Evolutionary conservation across 345 rosid genomes (phyloP).

Genomic region (Syzygium oleosum): DNA sequence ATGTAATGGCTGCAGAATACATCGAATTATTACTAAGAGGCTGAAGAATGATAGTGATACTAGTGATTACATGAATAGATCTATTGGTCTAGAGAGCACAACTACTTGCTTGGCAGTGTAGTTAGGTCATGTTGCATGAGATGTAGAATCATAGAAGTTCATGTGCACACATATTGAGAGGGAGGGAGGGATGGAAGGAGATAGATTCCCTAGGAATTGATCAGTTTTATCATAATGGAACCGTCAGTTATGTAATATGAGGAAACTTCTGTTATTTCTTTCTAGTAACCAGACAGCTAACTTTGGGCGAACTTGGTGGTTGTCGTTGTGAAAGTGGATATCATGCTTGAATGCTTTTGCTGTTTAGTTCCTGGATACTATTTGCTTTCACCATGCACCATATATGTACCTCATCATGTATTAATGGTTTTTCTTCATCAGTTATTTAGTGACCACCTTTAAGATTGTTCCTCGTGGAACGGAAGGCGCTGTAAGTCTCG

Average conservation of each 20-base stretch:
- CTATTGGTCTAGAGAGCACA: not conserved
- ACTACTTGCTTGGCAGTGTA: not conserved
- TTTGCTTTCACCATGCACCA: not conserved
- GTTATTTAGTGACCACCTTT: constrained; percentile 80
- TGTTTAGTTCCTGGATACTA: not conserved
- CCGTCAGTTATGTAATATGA: not conserved
- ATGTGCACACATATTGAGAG: not conserved
- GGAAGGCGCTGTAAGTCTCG: constrained; percentile 92
- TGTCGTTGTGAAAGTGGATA: not conserved
- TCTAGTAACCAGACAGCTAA: not conserved
- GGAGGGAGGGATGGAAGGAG: not conserved
- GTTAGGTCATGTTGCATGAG: not conserved
- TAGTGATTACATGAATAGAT: not conserved
- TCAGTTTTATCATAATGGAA: not conserved
- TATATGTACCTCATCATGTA: not conserved
- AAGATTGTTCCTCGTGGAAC: constrained; percentile 94
- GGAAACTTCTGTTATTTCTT: not conserved
- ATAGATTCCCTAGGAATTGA: not conserved
- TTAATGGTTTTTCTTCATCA: constrained; percentile 9
- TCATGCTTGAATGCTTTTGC: not conserved
- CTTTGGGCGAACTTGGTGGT: not conserved
- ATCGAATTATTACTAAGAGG: not conserved
- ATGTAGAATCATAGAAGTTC: not conserved
- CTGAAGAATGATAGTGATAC: not conserved
- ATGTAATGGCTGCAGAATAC: not conserved